Evolutionary conservation across 805 yeast species (phyloP).

Genomic region (Clavispora santaluciae): DNA sequence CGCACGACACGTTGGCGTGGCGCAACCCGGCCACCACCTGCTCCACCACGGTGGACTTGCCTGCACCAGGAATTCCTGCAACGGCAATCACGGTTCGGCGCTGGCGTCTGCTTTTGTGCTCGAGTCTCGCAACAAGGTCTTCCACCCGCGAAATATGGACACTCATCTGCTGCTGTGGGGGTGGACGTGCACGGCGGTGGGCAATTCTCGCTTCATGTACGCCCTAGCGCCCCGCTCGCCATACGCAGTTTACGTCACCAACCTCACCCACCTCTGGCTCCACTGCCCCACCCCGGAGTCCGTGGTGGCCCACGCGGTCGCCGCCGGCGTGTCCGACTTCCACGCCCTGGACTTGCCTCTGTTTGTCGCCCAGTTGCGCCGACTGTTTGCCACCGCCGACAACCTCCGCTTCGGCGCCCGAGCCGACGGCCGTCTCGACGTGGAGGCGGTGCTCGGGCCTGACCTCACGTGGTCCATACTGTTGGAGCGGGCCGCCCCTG

Average conservation of each 20-base stretch:
- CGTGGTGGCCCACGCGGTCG: slow-evolving; percentile 15
- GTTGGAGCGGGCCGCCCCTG: slow-evolving; percentile 7
- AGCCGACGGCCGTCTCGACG: neutral
- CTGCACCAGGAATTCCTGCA: slow-evolving; percentile 83
- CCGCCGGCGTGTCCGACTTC: slow-evolving; percentile 27
- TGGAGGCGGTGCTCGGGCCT: neutral
- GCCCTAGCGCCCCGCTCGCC: slow-evolving; percentile 11
- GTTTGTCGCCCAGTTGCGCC: slow-evolving; percentile 12
- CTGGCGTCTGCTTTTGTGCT: neutral
- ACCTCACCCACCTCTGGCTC: slow-evolving; percentile 25
- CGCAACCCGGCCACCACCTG: slow-evolving; percentile 35
- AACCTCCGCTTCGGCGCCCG: neutral
- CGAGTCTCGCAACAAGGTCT: slow-evolving; percentile 8
- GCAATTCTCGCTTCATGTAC: slow-evolving; percentile 7
- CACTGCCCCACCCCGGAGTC: slow-evolving; percentile 15
- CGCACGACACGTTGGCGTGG: slow-evolving; percentile 11
- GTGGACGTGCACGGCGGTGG: slow-evolving; percentile 8
- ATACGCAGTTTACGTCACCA: slow-evolving; percentile 23
- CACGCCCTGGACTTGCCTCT: slow-evolving; percentile 12
- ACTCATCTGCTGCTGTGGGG: slow-evolving; percentile 7
- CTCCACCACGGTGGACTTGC: slow-evolving; percentile 66
- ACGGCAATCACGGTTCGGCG: slow-evolving; percentile 51
- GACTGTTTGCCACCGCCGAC: neutral
- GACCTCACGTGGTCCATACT: slow-evolving; percentile 21
- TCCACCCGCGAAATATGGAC: slow-evolving; percentile 7